phyloP scores from a whole-genome alignment of 495 filamentous ascomycete genomes.

The Podospora comata region DNA sequence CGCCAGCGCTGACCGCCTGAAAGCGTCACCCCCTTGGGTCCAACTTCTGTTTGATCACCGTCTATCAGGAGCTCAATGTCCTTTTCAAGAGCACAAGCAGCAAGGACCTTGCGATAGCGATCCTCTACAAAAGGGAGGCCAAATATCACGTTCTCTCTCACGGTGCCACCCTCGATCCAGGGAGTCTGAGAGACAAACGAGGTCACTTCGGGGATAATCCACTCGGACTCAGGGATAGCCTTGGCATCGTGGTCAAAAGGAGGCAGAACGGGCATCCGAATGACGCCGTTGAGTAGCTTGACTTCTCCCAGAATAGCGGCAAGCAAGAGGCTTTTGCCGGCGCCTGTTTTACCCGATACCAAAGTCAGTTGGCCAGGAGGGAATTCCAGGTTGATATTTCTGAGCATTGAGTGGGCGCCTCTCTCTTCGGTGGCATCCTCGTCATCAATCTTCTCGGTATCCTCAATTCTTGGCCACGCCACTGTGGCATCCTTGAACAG shows the following conservation, averaged over 20 bases:
- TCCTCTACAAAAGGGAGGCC: conserved; percentile 45
- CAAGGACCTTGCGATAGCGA: conserved; percentile 55
- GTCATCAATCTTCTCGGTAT: conserved; percentile 24
- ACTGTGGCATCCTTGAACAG: conserved; percentile 30
- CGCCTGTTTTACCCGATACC: conserved; percentile 54
- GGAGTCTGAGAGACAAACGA: conserved; percentile 60
- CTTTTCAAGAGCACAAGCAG: conserved; percentile 60
- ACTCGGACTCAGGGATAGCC: conserved; percentile 44
- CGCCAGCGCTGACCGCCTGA: conserved; percentile 71
- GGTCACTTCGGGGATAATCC: conserved; percentile 57
- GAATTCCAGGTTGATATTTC: conserved; percentile 55
- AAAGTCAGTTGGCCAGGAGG: conserved; percentile 58
- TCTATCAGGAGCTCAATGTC: conserved; percentile 63
- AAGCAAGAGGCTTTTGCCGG: conserved; percentile 58
- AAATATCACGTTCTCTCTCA: conserved; percentile 58
- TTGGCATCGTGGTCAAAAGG: conserved; percentile 27
- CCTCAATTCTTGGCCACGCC: conserved; percentile 27
- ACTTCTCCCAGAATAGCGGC: conserved; percentile 57
- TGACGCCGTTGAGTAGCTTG: conserved; percentile 43
- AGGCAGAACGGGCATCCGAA: conserved; percentile 43
- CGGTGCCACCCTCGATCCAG: conserved; percentile 55
- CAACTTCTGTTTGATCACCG: conserved; percentile 67
- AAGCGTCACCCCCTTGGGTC: conserved; percentile 65
- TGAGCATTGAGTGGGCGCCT: conserved; percentile 36
- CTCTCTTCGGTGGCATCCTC: conserved; percentile 13